Percentiles rank a stretch among this genome's conserved stretches.
These are phyloP conservation scores for Ophiostoma tasmaniense DNA, from an alignment of 2,329 filamentous ascomycete species.

Conservation along the genomic window DNA sequence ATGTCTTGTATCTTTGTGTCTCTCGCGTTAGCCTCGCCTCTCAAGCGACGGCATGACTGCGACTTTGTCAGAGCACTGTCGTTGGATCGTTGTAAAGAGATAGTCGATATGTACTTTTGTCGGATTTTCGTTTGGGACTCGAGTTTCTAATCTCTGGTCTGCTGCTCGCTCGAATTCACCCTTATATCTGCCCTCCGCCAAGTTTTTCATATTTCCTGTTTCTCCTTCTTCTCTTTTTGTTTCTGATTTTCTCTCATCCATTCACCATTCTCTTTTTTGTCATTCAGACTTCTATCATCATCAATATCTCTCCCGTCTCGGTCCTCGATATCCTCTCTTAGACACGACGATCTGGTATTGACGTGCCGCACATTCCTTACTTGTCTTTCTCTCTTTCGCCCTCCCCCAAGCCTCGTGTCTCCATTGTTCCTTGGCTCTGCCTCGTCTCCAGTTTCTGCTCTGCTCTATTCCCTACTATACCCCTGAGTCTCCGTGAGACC, in stretches of 20 bases:
- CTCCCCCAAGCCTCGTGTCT: not conserved
- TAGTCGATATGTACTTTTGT: not conserved
- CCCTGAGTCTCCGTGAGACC: not conserved
- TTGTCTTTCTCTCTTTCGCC: not conserved
- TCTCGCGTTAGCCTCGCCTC: not conserved
- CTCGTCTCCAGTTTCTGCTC: not conserved
- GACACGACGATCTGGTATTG: constrained; percentile 7
- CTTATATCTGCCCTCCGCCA: not conserved
- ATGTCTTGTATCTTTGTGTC: not conserved
- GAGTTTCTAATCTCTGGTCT: not conserved
- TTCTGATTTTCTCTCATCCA: not conserved
- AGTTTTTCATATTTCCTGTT: not conserved
- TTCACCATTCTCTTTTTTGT: not conserved
- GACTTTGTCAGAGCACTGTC: not conserved
- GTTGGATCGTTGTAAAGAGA: not conserved
- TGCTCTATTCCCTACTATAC: not conserved
- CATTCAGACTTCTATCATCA: not conserved
- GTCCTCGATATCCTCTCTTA: not conserved
- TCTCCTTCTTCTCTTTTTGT: not conserved
- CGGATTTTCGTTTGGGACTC: not conserved
- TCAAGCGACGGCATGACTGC: not conserved
- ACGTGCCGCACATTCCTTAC: constrained; percentile 6
- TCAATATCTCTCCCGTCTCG: not conserved
- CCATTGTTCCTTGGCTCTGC: constrained; percentile 4
- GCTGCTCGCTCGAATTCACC: not conserved